Conservation (phyloP, 1,284 basidiomycete genomes). For the Melampsora larici-populina region DNA sequence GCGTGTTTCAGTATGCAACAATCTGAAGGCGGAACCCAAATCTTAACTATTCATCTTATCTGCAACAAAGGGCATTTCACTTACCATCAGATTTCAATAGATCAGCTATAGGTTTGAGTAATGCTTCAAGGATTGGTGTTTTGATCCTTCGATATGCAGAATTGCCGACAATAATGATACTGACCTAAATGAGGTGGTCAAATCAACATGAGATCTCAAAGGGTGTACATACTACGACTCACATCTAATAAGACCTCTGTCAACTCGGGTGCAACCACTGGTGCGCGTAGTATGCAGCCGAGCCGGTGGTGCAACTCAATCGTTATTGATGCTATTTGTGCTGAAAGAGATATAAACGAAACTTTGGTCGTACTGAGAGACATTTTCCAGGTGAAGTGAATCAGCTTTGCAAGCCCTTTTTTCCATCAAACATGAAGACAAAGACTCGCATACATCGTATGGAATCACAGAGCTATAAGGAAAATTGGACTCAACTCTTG, state of each 20-base stretch:
- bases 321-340: constrained; percentile 37
- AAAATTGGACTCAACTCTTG: constrained; percentile 23
- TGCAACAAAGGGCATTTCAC: not conserved
- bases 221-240: constrained; percentile 1
- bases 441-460: too few relatives aligned
- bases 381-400: not conserved
- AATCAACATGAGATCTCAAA: not conserved
- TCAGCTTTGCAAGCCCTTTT: too few relatives aligned
- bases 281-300: constrained; percentile 9
- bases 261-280: constrained; percentile 10
- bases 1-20: not conserved
- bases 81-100: constrained; percentile 25
- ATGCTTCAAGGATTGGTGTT: constrained; percentile 14
- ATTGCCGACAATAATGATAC: constrained; percentile 13
- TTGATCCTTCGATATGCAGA: constrained; percentile 41
- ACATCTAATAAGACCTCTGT: constrained; percentile 25
- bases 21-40: not conserved
- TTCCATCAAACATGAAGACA: too few relatives aligned
- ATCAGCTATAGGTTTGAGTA: constrained; percentile 16
- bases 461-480: too few relatives aligned
- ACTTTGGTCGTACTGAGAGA: constrained; percentile 27
- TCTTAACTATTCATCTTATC: not conserved
- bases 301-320: constrained; percentile 34
- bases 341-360: constrained; percentile 41
- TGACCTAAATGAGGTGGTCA: constrained; percentile 7